These are phyloP conservation scores for Saturnispora sanitii DNA, from an alignment of 805 yeast species.

Conservation along the genomic window DNA sequence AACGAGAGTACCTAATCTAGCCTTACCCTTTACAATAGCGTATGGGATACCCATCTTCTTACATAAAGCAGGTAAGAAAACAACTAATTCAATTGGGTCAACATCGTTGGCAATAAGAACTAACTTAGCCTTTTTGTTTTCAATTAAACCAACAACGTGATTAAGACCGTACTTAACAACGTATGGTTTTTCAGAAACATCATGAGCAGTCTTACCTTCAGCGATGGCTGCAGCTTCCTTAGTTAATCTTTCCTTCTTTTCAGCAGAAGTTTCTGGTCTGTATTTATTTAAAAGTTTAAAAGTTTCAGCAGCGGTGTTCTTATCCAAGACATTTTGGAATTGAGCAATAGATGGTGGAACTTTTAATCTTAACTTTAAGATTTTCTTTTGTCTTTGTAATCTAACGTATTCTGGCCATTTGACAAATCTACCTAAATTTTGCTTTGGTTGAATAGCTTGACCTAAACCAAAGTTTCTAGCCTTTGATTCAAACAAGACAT, in stretches of 20 bases:
- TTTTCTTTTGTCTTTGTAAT: conserved; percentile 98
- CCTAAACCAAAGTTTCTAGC: conserved; percentile 96
- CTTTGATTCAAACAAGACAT: conserved; percentile 82
- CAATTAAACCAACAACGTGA: conserved; percentile 95
- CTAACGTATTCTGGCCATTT: conserved; percentile 99
- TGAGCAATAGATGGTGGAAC: conserved; percentile 98
- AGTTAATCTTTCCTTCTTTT: conserved; percentile 98
- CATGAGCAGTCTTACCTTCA: conserved; percentile 95
- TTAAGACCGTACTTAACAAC: conserved; percentile 97
- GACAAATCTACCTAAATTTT: conserved; percentile 93
- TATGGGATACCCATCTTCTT: conserved; percentile 99
- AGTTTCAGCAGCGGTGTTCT: conserved; percentile 96
- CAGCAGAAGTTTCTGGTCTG: conserved; percentile 96
- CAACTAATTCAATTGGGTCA: conserved; percentile 96
- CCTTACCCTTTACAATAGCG: conserved; percentile 97
- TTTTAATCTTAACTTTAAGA: conserved; percentile 89
- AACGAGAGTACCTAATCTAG: conserved; percentile 94
- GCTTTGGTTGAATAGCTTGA: conserved; percentile 89
- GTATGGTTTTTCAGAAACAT: conserved; percentile 93
- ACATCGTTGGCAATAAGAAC: conserved; percentile 98
- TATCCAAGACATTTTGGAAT: conserved; percentile 92
- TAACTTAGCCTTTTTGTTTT: conserved; percentile 97
- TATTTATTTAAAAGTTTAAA: conserved; percentile 97
- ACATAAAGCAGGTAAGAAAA: conserved; percentile 97
- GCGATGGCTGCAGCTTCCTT: conserved; percentile 99